A percentile compares a stretch with the other conserved stretches of the same genome.
Conservation (phyloP, 2,329 filamentous ascomycete genomes). For the Penicillium sp. region DNA sequence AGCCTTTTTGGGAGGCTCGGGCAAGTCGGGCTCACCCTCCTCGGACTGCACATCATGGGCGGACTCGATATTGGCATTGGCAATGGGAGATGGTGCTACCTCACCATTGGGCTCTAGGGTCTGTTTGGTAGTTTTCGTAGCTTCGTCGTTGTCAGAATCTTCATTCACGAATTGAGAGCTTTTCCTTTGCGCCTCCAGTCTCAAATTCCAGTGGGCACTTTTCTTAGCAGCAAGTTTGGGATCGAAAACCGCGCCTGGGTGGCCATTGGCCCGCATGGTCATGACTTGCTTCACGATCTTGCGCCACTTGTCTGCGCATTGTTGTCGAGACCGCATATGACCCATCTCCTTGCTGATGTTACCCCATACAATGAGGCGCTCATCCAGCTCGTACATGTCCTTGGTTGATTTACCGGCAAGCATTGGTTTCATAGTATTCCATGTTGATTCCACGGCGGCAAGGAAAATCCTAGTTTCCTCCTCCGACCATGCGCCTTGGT, state of each 20-base stretch:
- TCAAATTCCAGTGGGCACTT: constrained; percentile 9
- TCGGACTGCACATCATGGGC: neutral
- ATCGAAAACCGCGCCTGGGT: constrained; percentile 30
- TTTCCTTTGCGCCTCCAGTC: constrained; percentile 10
- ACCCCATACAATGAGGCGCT: constrained; percentile 35
- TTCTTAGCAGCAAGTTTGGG: constrained; percentile 10
- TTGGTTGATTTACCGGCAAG: constrained; percentile 25
- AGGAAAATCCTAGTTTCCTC: constrained; percentile 34
- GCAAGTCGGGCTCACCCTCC: neutral
- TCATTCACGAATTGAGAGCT: constrained; percentile 19
- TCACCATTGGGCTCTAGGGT: neutral
- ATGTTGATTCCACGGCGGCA: constrained; percentile 27
- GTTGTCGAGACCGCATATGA: constrained; percentile 38
- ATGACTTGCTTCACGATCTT: constrained; percentile 30
- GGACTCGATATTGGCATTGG: neutral
- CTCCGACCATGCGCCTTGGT: constrained; percentile 39
- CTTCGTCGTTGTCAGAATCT: constrained; percentile 20
- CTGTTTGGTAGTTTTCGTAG: neutral
- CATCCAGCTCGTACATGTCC: constrained; percentile 41
- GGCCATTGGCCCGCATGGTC: constrained; percentile 20
- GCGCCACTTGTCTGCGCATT: constrained; percentile 44
- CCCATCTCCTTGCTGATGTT: constrained; percentile 31
- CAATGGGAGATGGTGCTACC: neutral
- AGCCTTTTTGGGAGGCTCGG: neutral
- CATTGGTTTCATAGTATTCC: constrained; percentile 19